Percentiles rank a stretch among this genome's conserved stretches.
Evolutionary conservation across 139 green algal species (phyloP).

Genomic region (Chlamydomonas asymmetrica): DNA sequence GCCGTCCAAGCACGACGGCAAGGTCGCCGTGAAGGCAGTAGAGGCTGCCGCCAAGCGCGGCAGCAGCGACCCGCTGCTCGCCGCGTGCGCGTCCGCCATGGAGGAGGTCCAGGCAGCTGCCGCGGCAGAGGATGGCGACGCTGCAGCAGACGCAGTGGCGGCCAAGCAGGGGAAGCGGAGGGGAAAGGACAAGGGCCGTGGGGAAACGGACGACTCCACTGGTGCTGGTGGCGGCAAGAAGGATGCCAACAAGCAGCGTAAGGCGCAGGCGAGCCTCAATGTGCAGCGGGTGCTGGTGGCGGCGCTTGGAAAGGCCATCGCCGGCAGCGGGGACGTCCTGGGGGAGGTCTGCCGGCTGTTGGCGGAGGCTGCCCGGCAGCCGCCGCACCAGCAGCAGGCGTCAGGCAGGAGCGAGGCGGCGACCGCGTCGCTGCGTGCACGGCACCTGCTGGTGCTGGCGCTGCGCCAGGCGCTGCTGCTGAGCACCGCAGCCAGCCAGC

Average conservation of each 20-base stretch:
- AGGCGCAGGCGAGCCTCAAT: not conserved
- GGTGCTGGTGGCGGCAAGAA: not conserved
- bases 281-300: conserved; percentile 4
- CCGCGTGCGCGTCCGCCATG: not conserved
- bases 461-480: conserved; percentile 6
- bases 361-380: not conserved
- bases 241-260: not conserved
- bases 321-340: not conserved
- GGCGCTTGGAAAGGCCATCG: not conserved
- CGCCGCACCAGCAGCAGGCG: not conserved
- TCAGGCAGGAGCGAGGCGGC: not conserved
- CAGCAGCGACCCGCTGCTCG: conserved; percentile 8
- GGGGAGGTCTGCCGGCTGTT: not conserved
- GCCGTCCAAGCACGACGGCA: conserved; percentile 6
- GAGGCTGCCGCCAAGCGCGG: not conserved
- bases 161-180: not conserved
- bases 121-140: not conserved
- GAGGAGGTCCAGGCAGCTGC: not conserved
- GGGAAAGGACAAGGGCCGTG: conserved; percentile 1
- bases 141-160: not conserved
- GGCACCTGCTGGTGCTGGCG: conserved; percentile 43
- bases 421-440: conserved; percentile 9
- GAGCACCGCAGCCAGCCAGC: too few species aligned
- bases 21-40: conserved; percentile 30
- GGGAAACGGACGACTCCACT: not conserved